A percentile compares a stretch with the other conserved stretches of the same genome.
phyloP scores from a whole-genome alignment of 192 early-diverging fungal genomes.

The Radiomyces spectabilis region DNA sequence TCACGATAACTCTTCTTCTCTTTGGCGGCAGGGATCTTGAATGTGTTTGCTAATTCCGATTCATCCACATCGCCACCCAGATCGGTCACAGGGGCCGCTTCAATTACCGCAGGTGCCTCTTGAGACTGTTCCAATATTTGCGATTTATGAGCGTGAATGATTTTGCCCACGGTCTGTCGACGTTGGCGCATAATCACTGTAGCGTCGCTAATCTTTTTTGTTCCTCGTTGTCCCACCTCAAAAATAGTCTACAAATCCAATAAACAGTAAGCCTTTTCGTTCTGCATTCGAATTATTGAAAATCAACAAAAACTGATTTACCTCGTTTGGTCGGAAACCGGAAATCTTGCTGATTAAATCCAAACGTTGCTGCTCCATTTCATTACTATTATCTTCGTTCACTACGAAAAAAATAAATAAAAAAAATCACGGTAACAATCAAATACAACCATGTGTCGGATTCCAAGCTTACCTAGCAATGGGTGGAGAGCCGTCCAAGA shows the following conservation, averaged over 20 bases:
- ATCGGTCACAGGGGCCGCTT: neutral
- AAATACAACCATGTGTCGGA: too few relatives aligned
- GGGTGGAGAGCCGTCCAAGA: constrained; percentile 70
- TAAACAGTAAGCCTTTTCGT: too few relatives aligned
- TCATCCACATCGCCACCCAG: constrained; percentile 24
- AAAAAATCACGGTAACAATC: neutral
- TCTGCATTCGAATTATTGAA: too few relatives aligned
- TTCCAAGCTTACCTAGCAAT: constrained; percentile 54
- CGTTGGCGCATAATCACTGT: constrained; percentile 62
- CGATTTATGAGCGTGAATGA: constrained; percentile 24
- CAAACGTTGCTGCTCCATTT: constrained; percentile 51
- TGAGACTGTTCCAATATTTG: constrained; percentile 4
- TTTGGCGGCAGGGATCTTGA: constrained; percentile 27
- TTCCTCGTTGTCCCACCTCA: constrained; percentile 83
- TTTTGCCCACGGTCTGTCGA: constrained; percentile 37
- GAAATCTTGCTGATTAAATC: constrained; percentile 68
- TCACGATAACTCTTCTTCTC: constrained; percentile 49
- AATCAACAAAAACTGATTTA: constrained; percentile 10
- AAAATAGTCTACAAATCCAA: constrained; percentile 80
- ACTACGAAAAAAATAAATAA: neutral
- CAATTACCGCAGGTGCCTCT: neutral
- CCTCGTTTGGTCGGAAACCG: constrained; percentile 76
- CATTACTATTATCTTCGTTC: neutral
- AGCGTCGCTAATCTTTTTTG: constrained; percentile 61
- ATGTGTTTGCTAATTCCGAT: constrained; percentile 20